These are phyloP conservation scores for Sanghuangporus baumii DNA, from an alignment of 1,284 basidiomycete species.

Conservation along the genomic window DNA sequence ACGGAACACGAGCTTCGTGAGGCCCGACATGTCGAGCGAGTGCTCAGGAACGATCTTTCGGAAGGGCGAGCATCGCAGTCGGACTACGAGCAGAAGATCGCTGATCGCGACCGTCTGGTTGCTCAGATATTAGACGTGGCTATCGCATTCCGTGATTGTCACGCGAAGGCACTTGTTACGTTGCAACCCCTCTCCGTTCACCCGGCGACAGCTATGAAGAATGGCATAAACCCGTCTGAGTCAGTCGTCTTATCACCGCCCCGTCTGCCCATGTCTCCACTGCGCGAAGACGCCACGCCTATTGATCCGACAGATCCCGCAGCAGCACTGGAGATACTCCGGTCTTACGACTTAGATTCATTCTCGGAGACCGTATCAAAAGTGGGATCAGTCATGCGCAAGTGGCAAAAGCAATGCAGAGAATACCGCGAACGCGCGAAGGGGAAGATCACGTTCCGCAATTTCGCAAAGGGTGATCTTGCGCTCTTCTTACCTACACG, in stretches of 20 bases:
- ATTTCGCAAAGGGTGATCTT: constrained; percentile 89
- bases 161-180: constrained; percentile 61
- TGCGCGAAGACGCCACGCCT: constrained; percentile 58
- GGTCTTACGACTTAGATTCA: constrained; percentile 75
- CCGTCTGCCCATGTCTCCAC: constrained; percentile 40
- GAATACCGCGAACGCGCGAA: constrained; percentile 88
- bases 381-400: constrained; percentile 81
- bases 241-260: constrained; percentile 41
- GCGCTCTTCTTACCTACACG: constrained; percentile 94
- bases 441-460: constrained; percentile 91
- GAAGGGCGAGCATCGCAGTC: constrained; percentile 56
- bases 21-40: constrained; percentile 52
- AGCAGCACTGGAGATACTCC: constrained; percentile 59
- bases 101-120: constrained; percentile 53
- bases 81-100: constrained; percentile 60
- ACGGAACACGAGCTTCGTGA: constrained; percentile 63
- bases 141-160: constrained; percentile 65
- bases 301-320: constrained; percentile 70
- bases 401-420: constrained; percentile 96
- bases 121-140: constrained; percentile 73
- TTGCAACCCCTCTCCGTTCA: constrained; percentile 58
- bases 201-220: constrained; percentile 39
- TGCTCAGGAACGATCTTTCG: constrained; percentile 58
- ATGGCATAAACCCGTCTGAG: constrained; percentile 34
- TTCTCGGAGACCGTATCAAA: constrained; percentile 79